Base-by-base conservation (phyloP, 331 rosid genomes). In the Rosa hybrid region DNA sequence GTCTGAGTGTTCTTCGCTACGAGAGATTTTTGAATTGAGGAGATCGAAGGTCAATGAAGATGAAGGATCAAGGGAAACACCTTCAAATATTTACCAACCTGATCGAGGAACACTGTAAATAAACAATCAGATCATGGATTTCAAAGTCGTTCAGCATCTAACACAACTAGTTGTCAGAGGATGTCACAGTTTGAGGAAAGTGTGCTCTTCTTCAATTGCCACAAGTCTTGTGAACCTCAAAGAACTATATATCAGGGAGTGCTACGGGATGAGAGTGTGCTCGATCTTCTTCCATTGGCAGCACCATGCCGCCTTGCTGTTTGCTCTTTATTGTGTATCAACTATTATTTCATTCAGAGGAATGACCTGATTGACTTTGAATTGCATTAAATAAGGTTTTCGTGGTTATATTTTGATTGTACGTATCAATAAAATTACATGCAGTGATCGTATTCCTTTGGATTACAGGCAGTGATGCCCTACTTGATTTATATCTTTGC, bases 111-210 rank as follows among this genome's bases (percentile, higher is more conserved):
- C 3, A 4, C 18, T 16, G 5, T 7, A 51, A 13, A 13, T 51
- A 51, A 51, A 16, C 57, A 51, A 51, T 53, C 59, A 53, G n/a
- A 17, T 5, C 2, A 53, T 16, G 59, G 59, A 16, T 53, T 53
- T 53, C 59, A 53, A 53, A 53, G 21, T 16, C 9, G 17, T 53
- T 53, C 59, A 17, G 21, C 59, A 53, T 53, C 59, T 53, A 53
- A 16, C 8, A 53, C 0, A 16, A 4, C 1, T 53, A 6, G 1
- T 0, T 0, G 21, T 53, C 21, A 5, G 0, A 3, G 8, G 2
- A 17, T 53, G 59, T 17, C 21, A 17, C 1, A 16, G 59, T 53
- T 53, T 14, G 59, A 53, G 59, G 17, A 5, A 53, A 17, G 59
- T 17, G 59, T 53, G 59, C 21, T 53, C 21, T 53, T 53, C n/a